Evolutionary conservation across 192 early-diverging fungal genomes (phyloP).

Genomic region (Geosiphon pyriformis): DNA sequence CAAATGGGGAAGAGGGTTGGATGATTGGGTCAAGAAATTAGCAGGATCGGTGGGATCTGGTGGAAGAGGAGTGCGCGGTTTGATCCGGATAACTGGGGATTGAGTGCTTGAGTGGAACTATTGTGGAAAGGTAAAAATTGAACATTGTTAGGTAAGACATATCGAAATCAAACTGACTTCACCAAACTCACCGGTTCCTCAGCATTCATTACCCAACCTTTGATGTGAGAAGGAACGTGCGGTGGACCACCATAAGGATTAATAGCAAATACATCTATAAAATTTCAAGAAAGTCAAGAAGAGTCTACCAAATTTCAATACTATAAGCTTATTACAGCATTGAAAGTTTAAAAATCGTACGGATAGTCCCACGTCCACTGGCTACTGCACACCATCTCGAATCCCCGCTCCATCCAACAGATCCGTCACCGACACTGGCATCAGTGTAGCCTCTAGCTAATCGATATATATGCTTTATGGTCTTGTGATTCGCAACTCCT

Average conservation of each 20-base stretch:
- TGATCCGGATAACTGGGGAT: conserved; percentile 34
- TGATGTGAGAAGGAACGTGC: conserved; percentile 53
- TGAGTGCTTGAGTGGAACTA: conserved; percentile 21
- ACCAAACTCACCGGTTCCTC: conserved; percentile 19
- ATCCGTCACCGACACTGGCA: conserved; percentile 57
- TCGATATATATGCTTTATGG: conserved; percentile 54
- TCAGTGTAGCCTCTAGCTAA: conserved; percentile 75
- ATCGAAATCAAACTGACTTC: conserved; percentile 1
- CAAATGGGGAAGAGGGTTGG: neutral
- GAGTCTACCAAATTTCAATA: neutral
- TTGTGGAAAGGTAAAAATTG: neutral
- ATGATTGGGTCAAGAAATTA: neutral
- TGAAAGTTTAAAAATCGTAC: neutral
- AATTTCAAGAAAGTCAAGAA: conserved; percentile 6
- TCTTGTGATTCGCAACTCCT: conserved; percentile 4
- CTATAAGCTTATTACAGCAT: neutral
- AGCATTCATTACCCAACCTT: conserved; percentile 34
- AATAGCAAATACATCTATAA: conserved; percentile 56
- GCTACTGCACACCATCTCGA: conserved; percentile 71
- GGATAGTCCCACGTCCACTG: conserved; percentile 68
- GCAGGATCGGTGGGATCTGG: conserved; percentile 11
- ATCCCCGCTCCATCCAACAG: conserved; percentile 60
- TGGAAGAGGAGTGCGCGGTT: conserved; percentile 38
- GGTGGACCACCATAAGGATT: conserved; percentile 57
- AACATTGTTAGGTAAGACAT: neutral